Conservation (phyloP, 2,329 filamentous ascomycete species). For the Fusarium tjaetaba region DNA sequence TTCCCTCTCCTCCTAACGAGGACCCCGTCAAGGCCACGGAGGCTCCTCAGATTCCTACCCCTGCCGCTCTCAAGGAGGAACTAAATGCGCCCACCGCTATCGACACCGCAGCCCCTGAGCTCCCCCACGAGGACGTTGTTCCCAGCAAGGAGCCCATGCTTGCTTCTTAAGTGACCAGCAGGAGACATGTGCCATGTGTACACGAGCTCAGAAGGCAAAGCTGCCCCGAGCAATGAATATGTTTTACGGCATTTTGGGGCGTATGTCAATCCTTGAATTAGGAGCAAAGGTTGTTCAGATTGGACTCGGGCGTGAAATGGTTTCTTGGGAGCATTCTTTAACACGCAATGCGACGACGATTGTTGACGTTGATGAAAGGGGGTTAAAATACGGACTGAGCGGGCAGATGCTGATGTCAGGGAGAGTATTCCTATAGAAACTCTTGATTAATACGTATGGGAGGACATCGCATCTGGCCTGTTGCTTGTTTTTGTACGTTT, state of each 20-base stretch:
- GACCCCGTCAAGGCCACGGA: slow-evolving; percentile 45
- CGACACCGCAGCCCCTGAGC: slow-evolving; percentile 41
- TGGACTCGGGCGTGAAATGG: slow-evolving; percentile 41
- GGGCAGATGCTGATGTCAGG: slow-evolving; percentile 25
- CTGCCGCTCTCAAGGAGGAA: slow-evolving; percentile 41
- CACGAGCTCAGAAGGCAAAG: slow-evolving; percentile 43
- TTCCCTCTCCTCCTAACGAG: slow-evolving; percentile 51
- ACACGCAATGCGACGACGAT: slow-evolving; percentile 41
- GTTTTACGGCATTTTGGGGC: slow-evolving; percentile 45
- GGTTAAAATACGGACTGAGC: slow-evolving; percentile 37
- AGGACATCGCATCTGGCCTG: slow-evolving; percentile 26
- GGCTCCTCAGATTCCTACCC: slow-evolving; percentile 33
- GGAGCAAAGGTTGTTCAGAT: slow-evolving; percentile 41
- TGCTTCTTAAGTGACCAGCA: slow-evolving; percentile 43
- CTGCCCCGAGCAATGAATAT: slow-evolving; percentile 41
- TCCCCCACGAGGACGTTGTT: slow-evolving; percentile 37
- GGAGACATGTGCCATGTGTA: slow-evolving; percentile 41
- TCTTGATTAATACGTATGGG: slow-evolving; percentile 39
- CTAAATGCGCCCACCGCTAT: slow-evolving; percentile 39
- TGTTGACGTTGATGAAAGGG: slow-evolving; percentile 37
- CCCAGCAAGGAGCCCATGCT: slow-evolving; percentile 42
- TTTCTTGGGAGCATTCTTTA: slow-evolving; percentile 42
- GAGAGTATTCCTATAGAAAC: slow-evolving; percentile 4
- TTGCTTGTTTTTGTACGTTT: slow-evolving; percentile 38
- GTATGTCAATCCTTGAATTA: slow-evolving; percentile 40